These are phyloP conservation scores for Dalbergia cochinchinensis DNA, from an alignment of 306 rosid species.

Conservation along the genomic window DNA sequence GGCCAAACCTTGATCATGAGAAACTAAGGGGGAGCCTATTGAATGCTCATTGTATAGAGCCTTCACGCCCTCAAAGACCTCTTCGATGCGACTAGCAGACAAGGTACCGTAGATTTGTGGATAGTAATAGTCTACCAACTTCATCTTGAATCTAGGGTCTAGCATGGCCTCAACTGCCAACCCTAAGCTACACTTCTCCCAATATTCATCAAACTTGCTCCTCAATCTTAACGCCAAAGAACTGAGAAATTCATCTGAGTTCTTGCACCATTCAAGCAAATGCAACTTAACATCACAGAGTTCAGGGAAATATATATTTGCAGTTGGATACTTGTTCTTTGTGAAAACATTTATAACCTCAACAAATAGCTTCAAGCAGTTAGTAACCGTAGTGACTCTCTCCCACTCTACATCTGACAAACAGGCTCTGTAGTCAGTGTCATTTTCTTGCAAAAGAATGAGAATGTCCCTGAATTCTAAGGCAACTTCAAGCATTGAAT, in stretches of 20 bases:
- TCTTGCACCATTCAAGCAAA: constrained; percentile 92
- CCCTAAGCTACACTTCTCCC: constrained; percentile 89
- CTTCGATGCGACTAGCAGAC: constrained; percentile 66
- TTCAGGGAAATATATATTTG: constrained; percentile 88
- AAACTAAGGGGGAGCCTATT: constrained; percentile 78
- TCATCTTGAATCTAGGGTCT: constrained; percentile 97
- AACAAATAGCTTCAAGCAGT: constrained; percentile 81
- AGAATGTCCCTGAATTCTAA: constrained; percentile 81
- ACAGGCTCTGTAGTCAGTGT: constrained; percentile 55
- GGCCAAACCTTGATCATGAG: constrained; percentile 74
- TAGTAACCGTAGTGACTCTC: constrained; percentile 58
- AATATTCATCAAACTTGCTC: constrained; percentile 88
- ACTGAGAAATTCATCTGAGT: constrained; percentile 71
- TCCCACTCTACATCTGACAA: constrained; percentile 86
- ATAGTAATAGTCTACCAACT: constrained; percentile 87
- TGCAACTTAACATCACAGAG: constrained; percentile 87
- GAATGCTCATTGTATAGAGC: constrained; percentile 89
- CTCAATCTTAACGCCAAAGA: constrained; percentile 80
- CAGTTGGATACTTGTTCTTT: constrained; percentile 72
- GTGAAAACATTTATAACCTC: constrained; percentile 70
- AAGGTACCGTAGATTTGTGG: constrained; percentile 81
- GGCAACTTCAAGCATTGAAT: constrained; percentile 83
- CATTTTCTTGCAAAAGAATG: constrained; percentile 77
- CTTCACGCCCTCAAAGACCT: constrained; percentile 77
- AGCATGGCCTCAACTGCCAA: constrained; percentile 93